Base-by-base conservation (phyloP, 1,284 basidiomycete species). In the Cystobasidiaceae sp. region DNA sequence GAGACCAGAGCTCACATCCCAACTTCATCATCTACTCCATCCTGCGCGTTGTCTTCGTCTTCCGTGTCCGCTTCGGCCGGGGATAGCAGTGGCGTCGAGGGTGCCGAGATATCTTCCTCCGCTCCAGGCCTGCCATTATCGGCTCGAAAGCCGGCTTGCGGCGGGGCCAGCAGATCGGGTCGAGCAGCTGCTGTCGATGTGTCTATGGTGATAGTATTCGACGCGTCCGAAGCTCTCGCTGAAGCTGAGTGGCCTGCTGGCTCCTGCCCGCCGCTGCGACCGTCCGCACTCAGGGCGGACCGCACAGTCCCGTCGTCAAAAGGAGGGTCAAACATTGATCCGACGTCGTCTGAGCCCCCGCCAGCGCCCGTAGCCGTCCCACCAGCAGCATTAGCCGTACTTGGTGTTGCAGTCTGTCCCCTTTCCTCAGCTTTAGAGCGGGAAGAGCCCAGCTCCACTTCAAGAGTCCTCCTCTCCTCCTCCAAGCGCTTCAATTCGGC, bases 1-100 rank as follows among this genome's bases (percentile, higher is more conserved):
- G n/a, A n/a, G n/a, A n/a, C 4, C 49, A 11, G 11, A 33, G 54
- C 65, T 60, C 41, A 67, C 65, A 67, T 67, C 2, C 65, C 67
- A 19, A 68, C 64, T 19, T 68, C 63, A n/a, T 62, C 67, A 28
- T 68, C 67, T 13, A 43, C 63, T 3, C 41, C 67, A 17, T 45
- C 46, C 17, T 57, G 56, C n/a, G 46, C 57, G 30, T 68, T 52
- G 48, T 66, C 55, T 27, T 60, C 64, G 6, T 68, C 67, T 17
- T 49, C 43, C 4, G 56, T 63, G 19, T 52, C 37, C n/a, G 45
- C 33, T 33, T 59, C 45, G 21, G 51, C 51, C 33, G 61, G 61
- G 9, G 46, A 51, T 4, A 64, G 52, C 15, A 64, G 32, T 0
- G 61, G 61, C 15, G 61, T 64, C 4, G 51, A 28, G 1, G 50